Percentiles rank a stretch among this genome's conserved stretches.
phyloP scores from a whole-genome alignment of 148 eudicot genomes.

The Euryodendron excelsum region DNA sequence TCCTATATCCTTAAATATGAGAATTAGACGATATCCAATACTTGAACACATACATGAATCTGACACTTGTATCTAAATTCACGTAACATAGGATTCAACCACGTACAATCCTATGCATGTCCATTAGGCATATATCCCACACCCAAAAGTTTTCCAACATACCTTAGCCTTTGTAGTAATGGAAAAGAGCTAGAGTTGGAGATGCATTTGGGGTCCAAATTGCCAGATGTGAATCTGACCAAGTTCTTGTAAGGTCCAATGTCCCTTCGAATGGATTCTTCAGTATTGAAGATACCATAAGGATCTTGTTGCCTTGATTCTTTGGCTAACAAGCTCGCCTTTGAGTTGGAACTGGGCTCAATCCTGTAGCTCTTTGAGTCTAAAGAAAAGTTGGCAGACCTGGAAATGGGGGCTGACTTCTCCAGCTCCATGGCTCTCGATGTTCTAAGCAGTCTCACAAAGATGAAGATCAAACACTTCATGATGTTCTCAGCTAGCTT shows the following conservation, averaged over 20 bases:
- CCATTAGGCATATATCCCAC: too few species aligned
- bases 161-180: constrained; percentile 77
- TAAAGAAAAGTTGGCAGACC: constrained; percentile 50
- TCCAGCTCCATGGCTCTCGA: constrained; percentile 78
- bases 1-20: too few species aligned
- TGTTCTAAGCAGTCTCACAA: constrained; percentile 64
- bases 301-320: constrained; percentile 86
- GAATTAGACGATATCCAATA: too few species aligned
- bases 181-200: constrained; percentile 66
- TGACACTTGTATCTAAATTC: too few species aligned
- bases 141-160: constrained; percentile 5
- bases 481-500: constrained; percentile 84
- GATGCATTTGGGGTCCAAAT: constrained; percentile 74
- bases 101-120: too few species aligned
- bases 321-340: constrained; percentile 52
- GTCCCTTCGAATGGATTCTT: constrained; percentile 72
- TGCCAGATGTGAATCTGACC: constrained; percentile 65
- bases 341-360: constrained; percentile 42
- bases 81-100: too few species aligned
- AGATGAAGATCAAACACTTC: constrained; percentile 75
- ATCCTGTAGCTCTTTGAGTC: constrained; percentile 50
- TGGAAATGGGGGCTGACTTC: constrained; percentile 66
- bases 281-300: constrained; percentile 64
- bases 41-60: too few species aligned
- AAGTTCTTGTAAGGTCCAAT: constrained; percentile 94